Percentiles rank a stretch among this genome's conserved stretches.
These are phyloP conservation scores for Tetradesmus obliquus DNA, from an alignment of 139 green algal genomes.

Conservation along the genomic window DNA sequence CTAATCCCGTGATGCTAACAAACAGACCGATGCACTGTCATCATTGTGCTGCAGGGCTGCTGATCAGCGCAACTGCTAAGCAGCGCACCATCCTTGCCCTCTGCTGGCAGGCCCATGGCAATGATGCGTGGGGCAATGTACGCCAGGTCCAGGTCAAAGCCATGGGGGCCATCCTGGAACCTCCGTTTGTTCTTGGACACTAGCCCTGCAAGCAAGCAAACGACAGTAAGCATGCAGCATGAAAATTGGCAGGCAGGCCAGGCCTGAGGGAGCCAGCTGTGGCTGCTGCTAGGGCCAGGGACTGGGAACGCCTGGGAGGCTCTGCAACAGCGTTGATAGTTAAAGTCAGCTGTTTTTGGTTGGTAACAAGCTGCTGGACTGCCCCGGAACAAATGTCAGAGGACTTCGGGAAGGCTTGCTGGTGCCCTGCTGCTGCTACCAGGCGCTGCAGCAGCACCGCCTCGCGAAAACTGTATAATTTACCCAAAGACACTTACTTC, in stretches of 20 bases:
- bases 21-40: no score
- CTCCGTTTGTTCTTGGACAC: constrained; percentile 71
- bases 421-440: neutral
- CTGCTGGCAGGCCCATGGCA: constrained; percentile 74
- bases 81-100: constrained; percentile 32
- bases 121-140: constrained; percentile 81
- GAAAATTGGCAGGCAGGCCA: neutral
- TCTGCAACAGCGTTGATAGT: neutral
- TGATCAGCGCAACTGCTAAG: neutral
- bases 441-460: neutral
- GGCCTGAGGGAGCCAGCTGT: neutral
- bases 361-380: neutral
- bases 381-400: neutral
- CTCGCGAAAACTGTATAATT: neutral
- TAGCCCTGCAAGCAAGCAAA: constrained; percentile 51
- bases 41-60: no score
- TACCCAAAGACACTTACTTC: neutral
- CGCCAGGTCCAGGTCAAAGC: constrained; percentile 77
- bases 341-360: neutral
- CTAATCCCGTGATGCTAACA: no score
- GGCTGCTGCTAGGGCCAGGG: neutral
- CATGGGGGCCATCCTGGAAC: constrained; percentile 58
- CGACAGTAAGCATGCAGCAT: neutral
- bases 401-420: neutral
- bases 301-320: neutral